A percentile compares a stretch with the other conserved stretches of the same genome.
These are phyloP conservation scores for Acarospora socialis DNA, from an alignment of 2,329 filamentous ascomycete genomes.

Conservation along the genomic window DNA sequence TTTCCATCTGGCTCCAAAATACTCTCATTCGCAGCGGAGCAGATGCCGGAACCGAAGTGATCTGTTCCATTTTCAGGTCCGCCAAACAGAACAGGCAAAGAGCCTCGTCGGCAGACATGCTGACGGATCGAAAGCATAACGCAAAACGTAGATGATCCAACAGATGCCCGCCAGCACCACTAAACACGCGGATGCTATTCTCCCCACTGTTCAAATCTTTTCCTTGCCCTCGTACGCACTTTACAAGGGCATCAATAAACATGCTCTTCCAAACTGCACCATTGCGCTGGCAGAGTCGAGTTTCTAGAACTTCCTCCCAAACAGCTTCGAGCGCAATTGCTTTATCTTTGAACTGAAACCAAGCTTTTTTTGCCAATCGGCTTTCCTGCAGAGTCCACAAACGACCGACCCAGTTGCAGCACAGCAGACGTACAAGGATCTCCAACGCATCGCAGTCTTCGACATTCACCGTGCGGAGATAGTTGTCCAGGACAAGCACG, in stretches of 20 bases:
- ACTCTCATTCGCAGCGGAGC: slow-evolving; percentile 1
- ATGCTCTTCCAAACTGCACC: no score
- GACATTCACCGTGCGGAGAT: not conserved
- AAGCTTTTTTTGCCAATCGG: slow-evolving; percentile 1
- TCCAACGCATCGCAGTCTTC: slow-evolving; percentile 2
- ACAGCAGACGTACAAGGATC: slow-evolving; percentile 3
- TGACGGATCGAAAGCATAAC: slow-evolving; percentile 7
- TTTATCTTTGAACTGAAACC: slow-evolving; percentile 4
- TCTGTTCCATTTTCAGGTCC: not conserved
- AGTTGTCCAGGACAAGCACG: slow-evolving; percentile 7
- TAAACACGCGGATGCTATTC: no score
- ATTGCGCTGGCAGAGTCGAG: no score
- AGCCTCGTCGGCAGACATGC: slow-evolving; percentile 6
- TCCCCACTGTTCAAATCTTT: no score
- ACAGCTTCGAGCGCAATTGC: slow-evolving; percentile 1
- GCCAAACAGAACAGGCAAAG: slow-evolving; percentile 4
- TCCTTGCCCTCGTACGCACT: not conserved
- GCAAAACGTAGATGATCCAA: no score
- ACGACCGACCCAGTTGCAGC: slow-evolving; percentile 6
- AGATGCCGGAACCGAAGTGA: not conserved
- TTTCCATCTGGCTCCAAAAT: slow-evolving; percentile 3
- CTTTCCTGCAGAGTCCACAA: slow-evolving; percentile 12
- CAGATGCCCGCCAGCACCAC: no score
- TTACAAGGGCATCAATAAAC: not conserved
- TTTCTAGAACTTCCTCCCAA: no score